Evolutionary conservation across 2,329 filamentous ascomycete genomes (phyloP).

Genomic region (Tricladium varicosporioides): DNA sequence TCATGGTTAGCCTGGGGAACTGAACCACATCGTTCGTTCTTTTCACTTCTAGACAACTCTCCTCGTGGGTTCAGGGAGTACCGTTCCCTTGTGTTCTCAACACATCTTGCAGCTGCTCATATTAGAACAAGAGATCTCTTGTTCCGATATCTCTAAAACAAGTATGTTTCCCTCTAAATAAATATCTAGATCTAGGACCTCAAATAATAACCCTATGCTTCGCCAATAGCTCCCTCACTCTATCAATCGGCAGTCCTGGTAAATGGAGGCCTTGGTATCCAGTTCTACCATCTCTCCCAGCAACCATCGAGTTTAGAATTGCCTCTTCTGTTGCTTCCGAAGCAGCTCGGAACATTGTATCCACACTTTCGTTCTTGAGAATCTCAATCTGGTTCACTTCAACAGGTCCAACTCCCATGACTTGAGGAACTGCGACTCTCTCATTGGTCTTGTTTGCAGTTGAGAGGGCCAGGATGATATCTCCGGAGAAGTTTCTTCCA

Average conservation of each 20-base stretch:
- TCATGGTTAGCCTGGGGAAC: no score
- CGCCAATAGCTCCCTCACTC: slow-evolving; percentile 20
- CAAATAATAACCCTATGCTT: slow-evolving; percentile 24
- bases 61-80: no score
- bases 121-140: no score
- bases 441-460: slow-evolving; percentile 47
- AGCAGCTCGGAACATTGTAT: slow-evolving; percentile 58
- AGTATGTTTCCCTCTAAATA: no score
- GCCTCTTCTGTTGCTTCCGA: slow-evolving; percentile 64
- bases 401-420: slow-evolving; percentile 29
- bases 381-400: slow-evolving; percentile 45
- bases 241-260: slow-evolving; percentile 48
- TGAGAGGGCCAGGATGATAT: slow-evolving; percentile 67
- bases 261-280: slow-evolving; percentile 50
- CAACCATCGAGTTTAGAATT: slow-evolving; percentile 60
- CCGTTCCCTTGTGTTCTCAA: no score
- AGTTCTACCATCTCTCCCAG: slow-evolving; percentile 57
- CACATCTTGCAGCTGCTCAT: no score
- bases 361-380: slow-evolving; percentile 58
- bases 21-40: no score
- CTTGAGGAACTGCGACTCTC: slow-evolving; percentile 26
- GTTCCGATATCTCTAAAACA: no score
- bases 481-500: slow-evolving; percentile 57
- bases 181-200: background rate
- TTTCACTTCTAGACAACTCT: no score